Conservation (phyloP, 768 basidiomycete species). For the Lactarius tabidus region DNA sequence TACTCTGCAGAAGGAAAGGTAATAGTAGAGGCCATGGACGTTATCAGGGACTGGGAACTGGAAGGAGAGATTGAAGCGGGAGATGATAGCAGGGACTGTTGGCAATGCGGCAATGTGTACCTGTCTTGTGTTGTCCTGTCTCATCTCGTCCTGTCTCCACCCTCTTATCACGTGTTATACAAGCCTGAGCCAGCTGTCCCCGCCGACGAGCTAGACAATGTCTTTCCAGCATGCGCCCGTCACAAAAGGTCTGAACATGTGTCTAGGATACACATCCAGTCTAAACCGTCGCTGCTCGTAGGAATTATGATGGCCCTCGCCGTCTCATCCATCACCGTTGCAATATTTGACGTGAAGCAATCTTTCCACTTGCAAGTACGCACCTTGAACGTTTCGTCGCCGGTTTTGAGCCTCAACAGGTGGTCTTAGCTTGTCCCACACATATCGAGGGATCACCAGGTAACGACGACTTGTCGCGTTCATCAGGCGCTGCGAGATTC, state of each 20-base stretch:
- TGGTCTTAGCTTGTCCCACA: constrained; percentile 71
- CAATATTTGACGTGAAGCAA: constrained; percentile 83
- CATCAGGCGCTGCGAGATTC: background rate
- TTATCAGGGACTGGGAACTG: constrained; percentile 34
- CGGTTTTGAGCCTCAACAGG: background rate
- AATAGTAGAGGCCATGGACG: constrained; percentile 30
- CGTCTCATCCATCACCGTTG: constrained; percentile 65
- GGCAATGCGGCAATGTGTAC: background rate
- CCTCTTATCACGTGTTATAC: constrained; percentile 15
- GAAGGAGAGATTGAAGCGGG: constrained; percentile 23
- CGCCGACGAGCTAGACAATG: constrained; percentile 38
- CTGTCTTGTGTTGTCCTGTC: background rate
- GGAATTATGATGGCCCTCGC: constrained; percentile 75
- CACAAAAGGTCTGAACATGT: constrained; percentile 56
- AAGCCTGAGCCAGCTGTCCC: background rate
- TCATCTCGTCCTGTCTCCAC: background rate
- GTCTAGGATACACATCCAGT: background rate
- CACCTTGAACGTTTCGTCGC: constrained; percentile 16
- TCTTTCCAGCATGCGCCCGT: constrained; percentile 83
- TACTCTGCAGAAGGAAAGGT: constrained; percentile 22
- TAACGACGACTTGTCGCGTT: constrained; percentile 34
- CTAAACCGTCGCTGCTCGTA: constrained; percentile 32
- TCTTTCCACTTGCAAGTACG: constrained; percentile 80
- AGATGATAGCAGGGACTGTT: background rate
- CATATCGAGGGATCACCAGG: constrained; percentile 86